Percentiles rank a stretch among this genome's conserved stretches.
Evolutionary conservation across 2,329 filamentous ascomycete species (phyloP).

Genomic region (Diaporthe citri): DNA sequence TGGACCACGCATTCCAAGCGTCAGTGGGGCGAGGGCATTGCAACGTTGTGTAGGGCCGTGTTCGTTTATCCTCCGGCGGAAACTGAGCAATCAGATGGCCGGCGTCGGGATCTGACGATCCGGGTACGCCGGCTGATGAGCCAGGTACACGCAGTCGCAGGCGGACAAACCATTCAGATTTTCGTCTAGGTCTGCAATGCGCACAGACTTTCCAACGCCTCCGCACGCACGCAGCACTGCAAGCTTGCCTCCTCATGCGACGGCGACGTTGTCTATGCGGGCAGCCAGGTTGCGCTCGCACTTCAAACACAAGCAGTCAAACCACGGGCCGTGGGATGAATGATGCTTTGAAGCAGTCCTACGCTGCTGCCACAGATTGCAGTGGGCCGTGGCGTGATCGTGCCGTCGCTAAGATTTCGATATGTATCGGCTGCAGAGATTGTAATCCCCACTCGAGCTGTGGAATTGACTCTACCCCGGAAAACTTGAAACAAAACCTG

Average conservation of each 20-base stretch:
- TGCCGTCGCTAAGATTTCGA: background rate
- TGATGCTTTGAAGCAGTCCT: background rate
- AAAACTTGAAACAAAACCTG: slow-evolving; percentile 17
- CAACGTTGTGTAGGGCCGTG: background rate
- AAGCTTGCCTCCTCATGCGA: background rate
- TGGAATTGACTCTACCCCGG: slow-evolving; percentile 18
- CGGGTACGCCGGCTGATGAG: background rate
- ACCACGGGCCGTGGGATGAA: background rate
- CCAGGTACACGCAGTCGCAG: background rate
- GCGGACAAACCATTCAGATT: background rate
- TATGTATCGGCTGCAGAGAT: background rate
- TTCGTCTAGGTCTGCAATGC: background rate
- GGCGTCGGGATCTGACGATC: slow-evolving; percentile 6
- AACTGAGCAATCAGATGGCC: background rate
- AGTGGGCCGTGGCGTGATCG: background rate
- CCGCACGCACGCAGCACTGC: background rate
- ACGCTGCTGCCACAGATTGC: slow-evolving; percentile 3
- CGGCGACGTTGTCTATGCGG: background rate
- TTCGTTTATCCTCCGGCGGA: slow-evolving; percentile 9
- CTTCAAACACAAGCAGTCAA: background rate
- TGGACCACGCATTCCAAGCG: background rate
- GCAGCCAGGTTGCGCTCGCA: background rate
- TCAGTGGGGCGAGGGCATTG: slow-evolving; percentile 13
- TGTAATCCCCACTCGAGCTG: slow-evolving; percentile 1
- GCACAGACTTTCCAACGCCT: background rate